Percentiles rank a stretch among this genome's conserved stretches.
Evolutionary conservation across 495 filamentous ascomycete genomes (phyloP).

Genomic region (Aspergillus diversus): DNA sequence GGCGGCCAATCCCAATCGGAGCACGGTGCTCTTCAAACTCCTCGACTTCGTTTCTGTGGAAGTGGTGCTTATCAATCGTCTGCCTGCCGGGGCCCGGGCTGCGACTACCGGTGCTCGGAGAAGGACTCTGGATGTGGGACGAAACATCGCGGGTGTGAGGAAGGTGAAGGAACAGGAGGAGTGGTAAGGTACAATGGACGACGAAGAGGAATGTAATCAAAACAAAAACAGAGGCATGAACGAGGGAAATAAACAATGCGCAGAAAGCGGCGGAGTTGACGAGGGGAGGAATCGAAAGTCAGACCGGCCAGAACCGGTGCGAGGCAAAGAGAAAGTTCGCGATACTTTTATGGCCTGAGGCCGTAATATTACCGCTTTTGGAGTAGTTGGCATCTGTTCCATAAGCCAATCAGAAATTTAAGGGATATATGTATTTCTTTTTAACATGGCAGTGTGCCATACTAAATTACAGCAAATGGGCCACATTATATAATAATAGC

Average conservation of each 20-base stretch:
- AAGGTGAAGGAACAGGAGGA: slow-evolving; percentile 22
- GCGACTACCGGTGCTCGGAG: slow-evolving; percentile 52
- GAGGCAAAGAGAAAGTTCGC: slow-evolving; percentile 12
- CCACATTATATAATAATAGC: too few relatives aligned
- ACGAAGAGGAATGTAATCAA: slow-evolving; percentile 5
- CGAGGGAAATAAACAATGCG: not conserved
- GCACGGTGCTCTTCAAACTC: slow-evolving; percentile 78
- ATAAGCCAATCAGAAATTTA: not conserved
- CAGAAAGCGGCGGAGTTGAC: not conserved
- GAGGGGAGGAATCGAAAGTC: slow-evolving; percentile 5
- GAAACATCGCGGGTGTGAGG: slow-evolving; percentile 57
- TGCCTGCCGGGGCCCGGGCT: slow-evolving; percentile 41
- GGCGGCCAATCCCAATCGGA: slow-evolving; percentile 74
- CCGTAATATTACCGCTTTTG: slow-evolving; percentile 3
- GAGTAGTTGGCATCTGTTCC: slow-evolving; percentile 4
- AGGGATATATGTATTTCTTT: too few relatives aligned
- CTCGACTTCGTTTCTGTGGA: slow-evolving; percentile 65
- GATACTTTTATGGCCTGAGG: slow-evolving; percentile 12
- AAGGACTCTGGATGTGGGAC: slow-evolving; percentile 58
- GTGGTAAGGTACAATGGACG: slow-evolving; percentile 19
- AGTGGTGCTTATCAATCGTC: slow-evolving; percentile 73
- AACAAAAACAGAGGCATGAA: not conserved
- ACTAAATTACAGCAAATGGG: too few relatives aligned
- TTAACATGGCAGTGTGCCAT: too few relatives aligned
- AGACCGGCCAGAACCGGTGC: slow-evolving; percentile 14